Conservation (phyloP, 495 filamentous ascomycete genomes). For the Neohortaea acidophila region DNA sequence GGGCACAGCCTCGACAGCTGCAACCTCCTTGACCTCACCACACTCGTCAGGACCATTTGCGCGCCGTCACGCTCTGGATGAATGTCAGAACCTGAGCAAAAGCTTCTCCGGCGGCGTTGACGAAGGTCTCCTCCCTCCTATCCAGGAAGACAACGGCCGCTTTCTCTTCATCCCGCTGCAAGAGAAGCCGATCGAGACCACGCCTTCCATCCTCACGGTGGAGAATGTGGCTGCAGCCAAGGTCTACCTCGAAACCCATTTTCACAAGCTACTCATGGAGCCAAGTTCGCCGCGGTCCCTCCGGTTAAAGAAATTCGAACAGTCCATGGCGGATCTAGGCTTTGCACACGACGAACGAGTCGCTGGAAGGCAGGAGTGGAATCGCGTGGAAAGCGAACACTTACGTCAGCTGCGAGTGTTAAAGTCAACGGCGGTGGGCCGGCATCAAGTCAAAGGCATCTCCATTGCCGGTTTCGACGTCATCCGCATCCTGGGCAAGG, state of each 20-base stretch:
- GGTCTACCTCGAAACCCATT: slow-evolving; percentile 73
- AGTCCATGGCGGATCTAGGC: slow-evolving; percentile 36
- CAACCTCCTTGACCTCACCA: slow-evolving; percentile 12
- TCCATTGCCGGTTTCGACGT: slow-evolving; percentile 56
- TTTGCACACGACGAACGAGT: slow-evolving; percentile 42
- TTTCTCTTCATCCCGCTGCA: slow-evolving; percentile 27
- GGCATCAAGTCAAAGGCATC: slow-evolving; percentile 28
- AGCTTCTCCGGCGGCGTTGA: slow-evolving; percentile 15
- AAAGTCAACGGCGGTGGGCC: slow-evolving; percentile 42
- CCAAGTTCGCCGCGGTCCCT: slow-evolving; percentile 43
- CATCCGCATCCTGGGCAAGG: slow-evolving; percentile 78
- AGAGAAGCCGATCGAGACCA: slow-evolving; percentile 21
- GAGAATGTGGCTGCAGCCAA: slow-evolving; percentile 69
- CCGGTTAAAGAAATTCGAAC: slow-evolving; percentile 53
- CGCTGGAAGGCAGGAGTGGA: slow-evolving; percentile 42
- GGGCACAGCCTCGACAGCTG: slow-evolving; percentile 15
- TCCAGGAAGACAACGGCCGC: slow-evolving; percentile 19
- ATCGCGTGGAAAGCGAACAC: slow-evolving; percentile 52
- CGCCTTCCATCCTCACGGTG: slow-evolving; percentile 56
- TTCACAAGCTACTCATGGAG: slow-evolving; percentile 44
- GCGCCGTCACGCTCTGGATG: slow-evolving; percentile 9
- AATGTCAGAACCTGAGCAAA: slow-evolving; percentile 14
- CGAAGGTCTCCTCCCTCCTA: slow-evolving; percentile 31
- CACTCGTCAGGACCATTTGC: slow-evolving; percentile 5
- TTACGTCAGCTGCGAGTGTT: slow-evolving; percentile 57